Conservation (phyloP, 2,329 filamentous ascomycete genomes). For the Apiospora koreana region DNA sequence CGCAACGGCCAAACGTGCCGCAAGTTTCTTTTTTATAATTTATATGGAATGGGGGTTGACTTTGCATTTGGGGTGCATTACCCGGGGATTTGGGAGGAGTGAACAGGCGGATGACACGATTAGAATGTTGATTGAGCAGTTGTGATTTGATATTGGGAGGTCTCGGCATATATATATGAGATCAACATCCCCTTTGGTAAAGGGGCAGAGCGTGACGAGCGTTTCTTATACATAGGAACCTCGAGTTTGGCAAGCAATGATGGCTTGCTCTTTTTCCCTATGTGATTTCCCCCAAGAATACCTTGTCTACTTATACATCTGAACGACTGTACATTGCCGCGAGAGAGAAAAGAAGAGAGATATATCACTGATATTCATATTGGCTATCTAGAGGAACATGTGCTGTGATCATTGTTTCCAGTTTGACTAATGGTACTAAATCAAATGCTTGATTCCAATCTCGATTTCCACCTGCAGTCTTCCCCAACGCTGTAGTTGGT, state of each 20-base stretch:
- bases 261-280: not conserved
- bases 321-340: not conserved
- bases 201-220: not conserved
- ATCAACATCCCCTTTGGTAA: not conserved
- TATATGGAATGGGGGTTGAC: not conserved
- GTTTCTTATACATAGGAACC: not conserved
- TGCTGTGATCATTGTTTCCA: not conserved
- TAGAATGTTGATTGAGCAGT: not conserved
- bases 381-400: not conserved
- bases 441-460: not conserved
- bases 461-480: not conserved
- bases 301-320: not conserved
- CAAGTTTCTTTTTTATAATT: not conserved
- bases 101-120: not conserved
- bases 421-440: not conserved
- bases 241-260: not conserved
- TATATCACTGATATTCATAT: not conserved
- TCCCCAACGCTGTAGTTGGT: not conserved
- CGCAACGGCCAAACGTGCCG: not conserved
- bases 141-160: not conserved
- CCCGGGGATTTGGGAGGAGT: not conserved
- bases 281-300: not conserved
- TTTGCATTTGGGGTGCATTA: not conserved
- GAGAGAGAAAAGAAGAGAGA: not conserved
- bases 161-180: not conserved